Evolutionary conservation across 495 filamentous ascomycete species (phyloP), one percentile per base, ranked within the genome.

Genomic region (Lophiostoma macrostomum): DNA sequence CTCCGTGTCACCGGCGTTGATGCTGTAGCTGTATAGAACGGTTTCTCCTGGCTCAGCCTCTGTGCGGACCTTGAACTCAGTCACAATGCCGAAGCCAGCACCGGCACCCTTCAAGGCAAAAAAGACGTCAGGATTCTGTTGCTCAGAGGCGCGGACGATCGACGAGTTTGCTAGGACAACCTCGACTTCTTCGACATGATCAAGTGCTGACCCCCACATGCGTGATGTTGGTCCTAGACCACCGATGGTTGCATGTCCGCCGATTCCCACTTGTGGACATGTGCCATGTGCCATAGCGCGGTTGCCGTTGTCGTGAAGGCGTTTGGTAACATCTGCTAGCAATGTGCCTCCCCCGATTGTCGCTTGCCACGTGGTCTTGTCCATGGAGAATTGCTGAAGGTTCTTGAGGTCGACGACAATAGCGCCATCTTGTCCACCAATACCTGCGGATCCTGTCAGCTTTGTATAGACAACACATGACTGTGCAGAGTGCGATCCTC

Each of bases 161-260:
- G 51, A 48, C 1, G 49, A 54, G 44, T 66, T 58, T 4, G 60
- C 60, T 31, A 60, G 49, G 4, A 64, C 63, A 14, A 66, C 60
- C 35, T 63, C 68, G 48, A 74, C 75, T 51, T 77, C 76, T 25
- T 78, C 14, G 27, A 80, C 68, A 28, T 80, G 76, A 40, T 80
- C 78, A 12, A 81, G 64, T 13, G 69, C 70, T 1, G 70, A 62
- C 20, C 78, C 77, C 77, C 77, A 81, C 76, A 80, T 79, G 41
- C 78, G 70, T 3, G 76, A 79, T 52, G 73, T 72, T 16, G 76
- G 75, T 0, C 78, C 78, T 0, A 80, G 63, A 16, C 78, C 78
- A 36, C 77, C 77, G 57, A 80, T 77, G 10, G 64, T 67, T 7
- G 61, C 61, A 34, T 67, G 64, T 10, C 64, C 64, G 11, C 64